These are phyloP conservation scores for Blastomyces parvus DNA, from an alignment of 2,329 filamentous ascomycete genomes.

Conservation along the genomic window DNA sequence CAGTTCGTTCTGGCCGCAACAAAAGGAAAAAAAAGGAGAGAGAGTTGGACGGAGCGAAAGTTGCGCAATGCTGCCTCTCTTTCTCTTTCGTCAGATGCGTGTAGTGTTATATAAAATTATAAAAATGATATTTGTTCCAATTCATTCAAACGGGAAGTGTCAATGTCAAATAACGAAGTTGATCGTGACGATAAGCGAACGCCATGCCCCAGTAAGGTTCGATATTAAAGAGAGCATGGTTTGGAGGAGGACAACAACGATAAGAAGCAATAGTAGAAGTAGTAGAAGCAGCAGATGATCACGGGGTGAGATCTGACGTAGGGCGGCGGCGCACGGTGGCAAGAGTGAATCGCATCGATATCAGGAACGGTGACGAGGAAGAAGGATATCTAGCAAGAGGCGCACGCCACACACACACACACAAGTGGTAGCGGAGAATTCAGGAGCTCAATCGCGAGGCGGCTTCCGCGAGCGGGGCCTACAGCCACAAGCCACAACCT, in stretches of 20 bases:
- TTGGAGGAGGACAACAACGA: neutral
- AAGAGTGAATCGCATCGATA: neutral
- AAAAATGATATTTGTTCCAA: neutral
- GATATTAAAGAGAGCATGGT: slow-evolving; percentile 1
- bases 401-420: neutral
- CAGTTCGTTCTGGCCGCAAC: neutral
- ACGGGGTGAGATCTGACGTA: neutral
- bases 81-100: neutral
- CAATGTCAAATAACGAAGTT: neutral
- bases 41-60: neutral
- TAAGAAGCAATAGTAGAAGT: neutral
- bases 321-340: neutral
- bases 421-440: neutral
- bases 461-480: neutral
- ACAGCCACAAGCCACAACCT: neutral
- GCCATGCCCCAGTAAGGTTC: neutral
- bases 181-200: neutral
- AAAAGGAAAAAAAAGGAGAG: neutral
- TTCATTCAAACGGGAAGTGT: neutral
- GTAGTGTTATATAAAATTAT: neutral
- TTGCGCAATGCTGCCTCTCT: too few species aligned
- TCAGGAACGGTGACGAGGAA: neutral
- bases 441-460: neutral
- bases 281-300: neutral
- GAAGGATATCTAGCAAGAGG: too few species aligned